Evolutionary conservation across 352 stramenopile species (phyloP), one percentile per base, ranked within the genome.

Genomic region (Phytophthora pseudosyringae): DNA sequence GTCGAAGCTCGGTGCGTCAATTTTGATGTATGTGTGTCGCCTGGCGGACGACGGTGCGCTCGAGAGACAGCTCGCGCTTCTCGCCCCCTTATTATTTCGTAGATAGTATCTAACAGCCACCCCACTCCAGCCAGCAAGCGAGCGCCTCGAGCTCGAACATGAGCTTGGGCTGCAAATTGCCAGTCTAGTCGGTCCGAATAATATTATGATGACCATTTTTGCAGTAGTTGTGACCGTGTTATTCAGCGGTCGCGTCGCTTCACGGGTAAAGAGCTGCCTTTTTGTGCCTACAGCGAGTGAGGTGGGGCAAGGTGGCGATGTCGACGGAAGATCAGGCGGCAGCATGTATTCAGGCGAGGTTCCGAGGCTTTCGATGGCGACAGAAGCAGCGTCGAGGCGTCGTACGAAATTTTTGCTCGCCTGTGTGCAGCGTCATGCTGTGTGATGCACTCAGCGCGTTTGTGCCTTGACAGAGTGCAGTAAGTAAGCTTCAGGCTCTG

Each of bases 401-500:
- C 45, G 76, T 83, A 67, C 50, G 78, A 70, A n/a, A 39, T 10
- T 55, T 44, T 67, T 48, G 29, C 53, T 44, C 35, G 15, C 15
- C 25, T 47, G 16, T 31, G 21, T 15, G 39, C 56, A 45, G n/a
- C 39, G 45, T 53, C 47, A 35, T 47, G 47, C 32, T 52, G 26
- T 7, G 3, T 26, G 12, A 31, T 60, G 16, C 4, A 54, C 57
- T 65, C 21, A 60, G 4, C n/a, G 3, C 32, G 35, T 36, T 29
- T 58, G 33, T 38, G 39, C 16, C 21, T 64, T 48, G 29, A 33
- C 56, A 91, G 82, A 66, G 39, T 41, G 79, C 64, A n/a, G 60
- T 91, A 45, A 87, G 73, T 3, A 73, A 62, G 39, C 59, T 91
- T 7, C 82, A 91, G 56, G 80, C 84, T 13, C 59, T 70, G 12